Base-by-base conservation (phyloP, 2,329 filamentous ascomycete species). In the Diaporthe capsici region DNA sequence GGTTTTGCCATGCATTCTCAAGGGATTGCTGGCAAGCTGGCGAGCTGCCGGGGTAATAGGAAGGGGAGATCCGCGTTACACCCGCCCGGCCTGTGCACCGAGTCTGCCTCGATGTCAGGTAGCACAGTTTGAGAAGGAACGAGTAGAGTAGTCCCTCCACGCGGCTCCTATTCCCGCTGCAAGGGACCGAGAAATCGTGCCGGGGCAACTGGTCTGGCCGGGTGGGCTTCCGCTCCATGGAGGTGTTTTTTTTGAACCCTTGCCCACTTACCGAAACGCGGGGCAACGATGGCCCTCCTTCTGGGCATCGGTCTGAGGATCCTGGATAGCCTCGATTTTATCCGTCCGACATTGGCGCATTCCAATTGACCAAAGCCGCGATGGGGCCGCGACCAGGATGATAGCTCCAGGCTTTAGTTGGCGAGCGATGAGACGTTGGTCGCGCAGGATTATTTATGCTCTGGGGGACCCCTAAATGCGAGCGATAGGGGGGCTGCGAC, bases 191-290 rank as follows among this genome's bases (percentile, higher is more conserved):
- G 22, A 53, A 15, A 7, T 7, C 13, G 8, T 8, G 49, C 47
- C 47, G 63, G 22, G 65, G 47, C 65, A 53, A 53, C 34, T 53
- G 65, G 49, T 68, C 22, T 70, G n/a, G 49, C 47, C 65, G 65
- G 49, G 65, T 42, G 17, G 49, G 65, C n/a, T 70, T 22, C 47
- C 34, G 65, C 7, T 42, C 47, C 65, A 37, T 39, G 20, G 63
- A 47, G 42, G 31, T 12, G 5, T 8, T 13, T 28, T 28, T 28
- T 28, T 3, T 28, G 15, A 6, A 70, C 13, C 65, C 65, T 42
- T 55, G 65, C 49, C 49, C 65, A 70, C 65, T 70, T 70, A 42
- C 65, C 65, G 65, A 70, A 70, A 70, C 49, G 65, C 65, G 65
- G 65, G 65, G 65, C 47, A 70, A 42, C 49, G 47, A 42, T 70